Conservation (phyloP, 2,329 filamentous ascomycete species). For the Hypoxylon sp. region DNA sequence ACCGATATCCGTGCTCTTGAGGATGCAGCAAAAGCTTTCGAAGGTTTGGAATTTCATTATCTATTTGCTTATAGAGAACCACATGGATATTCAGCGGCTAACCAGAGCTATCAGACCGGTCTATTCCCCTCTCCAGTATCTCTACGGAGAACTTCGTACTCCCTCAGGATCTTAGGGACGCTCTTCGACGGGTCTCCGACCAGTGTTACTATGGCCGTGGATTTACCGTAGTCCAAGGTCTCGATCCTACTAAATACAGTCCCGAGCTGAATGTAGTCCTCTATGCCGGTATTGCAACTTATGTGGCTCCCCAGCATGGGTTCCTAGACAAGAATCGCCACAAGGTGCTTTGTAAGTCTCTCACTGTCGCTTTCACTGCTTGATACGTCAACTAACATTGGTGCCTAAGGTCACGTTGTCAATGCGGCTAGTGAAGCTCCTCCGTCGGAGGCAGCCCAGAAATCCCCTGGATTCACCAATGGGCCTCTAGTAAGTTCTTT, state of each 20-base stretch:
- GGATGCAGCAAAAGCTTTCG: conserved; percentile 12
- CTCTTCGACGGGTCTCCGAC: conserved; percentile 22
- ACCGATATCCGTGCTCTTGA: conserved; percentile 22
- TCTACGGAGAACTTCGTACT: conserved; percentile 25
- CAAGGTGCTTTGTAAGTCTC: conserved; percentile 25
- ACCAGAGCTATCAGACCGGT: conserved; percentile 13
- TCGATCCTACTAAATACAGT: conserved; percentile 33
- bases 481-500: conserved; percentile 26
- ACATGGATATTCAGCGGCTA: neutral
- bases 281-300: conserved; percentile 33
- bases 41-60: conserved; percentile 9
- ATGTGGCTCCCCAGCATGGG: conserved; percentile 35
- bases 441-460: conserved; percentile 18
- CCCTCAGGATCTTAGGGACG: conserved; percentile 14
- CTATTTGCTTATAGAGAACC: neutral
- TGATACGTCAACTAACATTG: neutral
- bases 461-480: conserved; percentile 30
- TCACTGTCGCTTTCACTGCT: neutral
- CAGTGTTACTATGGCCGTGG: conserved; percentile 33
- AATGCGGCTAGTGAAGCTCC: conserved; percentile 15
- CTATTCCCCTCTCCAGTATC: conserved; percentile 22
- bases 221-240: conserved; percentile 33
- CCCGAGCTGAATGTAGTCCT: conserved; percentile 25
- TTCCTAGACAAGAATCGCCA: conserved; percentile 25
- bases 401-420: conserved; percentile 22